Evolutionary conservation across 108 stramenopile genomes (phyloP), one percentile per base, ranked within the genome.

Genomic region (Conticribra guillardii): DNA sequence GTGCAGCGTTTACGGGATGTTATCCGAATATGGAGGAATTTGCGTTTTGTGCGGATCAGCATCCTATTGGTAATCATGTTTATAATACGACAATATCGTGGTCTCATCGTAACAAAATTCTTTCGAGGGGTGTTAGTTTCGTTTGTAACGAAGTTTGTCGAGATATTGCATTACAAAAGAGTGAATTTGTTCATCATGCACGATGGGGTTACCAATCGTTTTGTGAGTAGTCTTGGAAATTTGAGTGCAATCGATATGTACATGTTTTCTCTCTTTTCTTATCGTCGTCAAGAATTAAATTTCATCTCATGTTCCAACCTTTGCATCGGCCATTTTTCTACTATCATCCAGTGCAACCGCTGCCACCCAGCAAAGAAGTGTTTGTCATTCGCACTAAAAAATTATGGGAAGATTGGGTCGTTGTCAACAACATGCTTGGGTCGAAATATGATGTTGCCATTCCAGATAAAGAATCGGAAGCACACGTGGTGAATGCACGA

Each of bases 341-440:
- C 18, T 51, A n/a, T 17, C 19, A 27, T 32, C 3, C 56, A 57
- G 56, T 65, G 32, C 30, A 65, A 26, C 48, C 48, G 7, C 24
- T 65, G 31, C 64, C 64, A 30, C 11, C 64, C 3, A 19, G 49
- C 8, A 33, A 51, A n/a, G 64, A 65, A 33, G 51, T 71, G n/a
- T 85, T 57, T 46, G 80, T 71, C 19, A 67, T 82, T 31, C 82
- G 87, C 1, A 76, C 83, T 61, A 84, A 83, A 33, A 19, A 60
- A 50, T 26, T 88, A 19, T 85, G 84, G 87, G 32, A 81, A 15
- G 87, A 88, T 62, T 88, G 87, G 87, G 57, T 58, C 5, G 24
- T 21, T n/a, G 49, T 84, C 26, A 85, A 88, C 66, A 44, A 61
- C 16, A 21, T 81, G 23, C 48, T 83, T 34, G 80, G 77, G 44